A percentile compares a stretch with the other conserved stretches of the same genome.
Evolutionary conservation across 2,329 filamentous ascomycete species (phyloP).

Genomic region (Ambrosiella beaveri): DNA sequence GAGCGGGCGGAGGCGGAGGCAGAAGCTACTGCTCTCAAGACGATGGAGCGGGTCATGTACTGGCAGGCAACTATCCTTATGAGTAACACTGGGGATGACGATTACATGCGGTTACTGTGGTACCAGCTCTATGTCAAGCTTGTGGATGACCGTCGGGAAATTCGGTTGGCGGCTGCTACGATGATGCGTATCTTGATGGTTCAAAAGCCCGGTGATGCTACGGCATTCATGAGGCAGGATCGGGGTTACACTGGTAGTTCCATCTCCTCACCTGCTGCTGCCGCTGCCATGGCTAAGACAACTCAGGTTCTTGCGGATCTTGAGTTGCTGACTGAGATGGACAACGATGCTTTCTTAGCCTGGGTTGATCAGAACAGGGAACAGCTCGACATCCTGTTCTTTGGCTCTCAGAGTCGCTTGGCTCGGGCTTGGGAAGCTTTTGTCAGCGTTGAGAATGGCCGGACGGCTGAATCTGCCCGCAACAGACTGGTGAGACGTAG

Average conservation of each 20-base stretch:
- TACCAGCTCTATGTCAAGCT: constrained; percentile 86
- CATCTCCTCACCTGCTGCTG: background rate
- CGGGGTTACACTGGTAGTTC: constrained; percentile 21
- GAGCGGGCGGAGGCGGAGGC: background rate
- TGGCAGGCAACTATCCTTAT: constrained; percentile 88
- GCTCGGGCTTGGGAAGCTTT: constrained; percentile 80
- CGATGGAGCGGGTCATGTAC: constrained; percentile 69
- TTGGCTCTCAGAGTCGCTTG: constrained; percentile 41
- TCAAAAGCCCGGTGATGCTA: constrained; percentile 75
- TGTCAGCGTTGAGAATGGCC: constrained; percentile 63
- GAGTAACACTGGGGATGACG: constrained; percentile 59
- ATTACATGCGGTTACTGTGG: constrained; percentile 71
- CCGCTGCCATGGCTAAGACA: constrained; percentile 1
- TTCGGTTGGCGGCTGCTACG: constrained; percentile 62
- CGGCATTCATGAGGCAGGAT: constrained; percentile 53
- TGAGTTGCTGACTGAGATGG: constrained; percentile 67
- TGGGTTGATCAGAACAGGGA: constrained; percentile 76
- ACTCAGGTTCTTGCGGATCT: constrained; percentile 40
- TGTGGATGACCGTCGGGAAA: constrained; percentile 47
- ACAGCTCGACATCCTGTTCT: constrained; percentile 67
- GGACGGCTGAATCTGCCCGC: constrained; percentile 58
- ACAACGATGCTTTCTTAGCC: constrained; percentile 69
- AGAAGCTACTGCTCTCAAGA: background rate
- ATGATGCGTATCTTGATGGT: constrained; percentile 86
- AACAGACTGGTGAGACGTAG: constrained; percentile 55